Conservation (phyloP, 306 rosid genomes). For the Vicia villosa region DNA sequence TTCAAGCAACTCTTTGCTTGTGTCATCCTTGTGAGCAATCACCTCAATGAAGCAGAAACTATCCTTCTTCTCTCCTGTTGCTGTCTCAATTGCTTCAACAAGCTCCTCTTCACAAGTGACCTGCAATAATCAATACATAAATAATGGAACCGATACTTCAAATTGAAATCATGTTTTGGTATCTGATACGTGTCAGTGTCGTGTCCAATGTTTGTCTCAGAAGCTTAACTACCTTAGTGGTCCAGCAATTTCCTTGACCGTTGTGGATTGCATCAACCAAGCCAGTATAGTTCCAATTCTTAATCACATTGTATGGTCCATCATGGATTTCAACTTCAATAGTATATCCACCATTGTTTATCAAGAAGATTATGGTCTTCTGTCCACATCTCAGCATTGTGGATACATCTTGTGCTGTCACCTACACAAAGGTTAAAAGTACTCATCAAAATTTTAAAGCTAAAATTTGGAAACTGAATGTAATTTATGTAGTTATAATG, state of each 20-base stretch:
- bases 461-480: neutral
- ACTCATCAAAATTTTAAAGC: neutral
- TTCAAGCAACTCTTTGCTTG: constrained; percentile 70
- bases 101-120: constrained; percentile 67
- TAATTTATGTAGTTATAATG: neutral
- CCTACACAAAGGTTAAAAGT: constrained; percentile 15
- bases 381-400: constrained; percentile 63
- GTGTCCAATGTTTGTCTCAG: neutral
- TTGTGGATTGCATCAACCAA: constrained; percentile 68
- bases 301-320: constrained; percentile 70
- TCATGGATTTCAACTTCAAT: constrained; percentile 75
- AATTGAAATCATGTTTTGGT: neutral
- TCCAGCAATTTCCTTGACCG: constrained; percentile 77
- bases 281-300: constrained; percentile 71
- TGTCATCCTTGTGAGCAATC: constrained; percentile 63
- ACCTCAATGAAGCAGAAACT: constrained; percentile 67
- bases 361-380: constrained; percentile 60
- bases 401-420: constrained; percentile 67
- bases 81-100: constrained; percentile 49
- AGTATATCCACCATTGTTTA: constrained; percentile 73
- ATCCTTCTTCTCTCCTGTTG: constrained; percentile 52
- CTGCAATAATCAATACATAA: constrained; percentile 27
- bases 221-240: constrained; percentile 52
- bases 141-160: neutral
- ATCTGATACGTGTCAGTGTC: neutral